Conservation (phyloP, 2,329 filamentous ascomycete genomes). For the Aspergillus phoenicis region DNA sequence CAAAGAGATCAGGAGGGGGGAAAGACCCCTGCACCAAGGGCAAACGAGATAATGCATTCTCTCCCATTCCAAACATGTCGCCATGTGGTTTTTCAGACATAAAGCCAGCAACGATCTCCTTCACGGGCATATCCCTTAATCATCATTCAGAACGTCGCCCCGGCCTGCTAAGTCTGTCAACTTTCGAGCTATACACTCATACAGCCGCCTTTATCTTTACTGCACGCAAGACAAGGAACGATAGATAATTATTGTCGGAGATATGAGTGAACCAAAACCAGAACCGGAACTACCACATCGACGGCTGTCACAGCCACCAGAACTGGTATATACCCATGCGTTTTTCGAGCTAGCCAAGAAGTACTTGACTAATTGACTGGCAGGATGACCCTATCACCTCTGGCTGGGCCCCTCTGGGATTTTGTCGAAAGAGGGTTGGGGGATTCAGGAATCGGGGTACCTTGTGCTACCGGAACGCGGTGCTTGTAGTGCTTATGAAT, state of each 20-base stretch:
- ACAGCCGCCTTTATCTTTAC: too few species aligned
- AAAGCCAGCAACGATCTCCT: background rate
- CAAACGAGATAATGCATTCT: background rate
- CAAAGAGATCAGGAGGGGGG: background rate
- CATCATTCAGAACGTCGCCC: background rate
- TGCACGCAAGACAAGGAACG: background rate
- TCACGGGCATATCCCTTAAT: background rate
- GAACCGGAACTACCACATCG: background rate
- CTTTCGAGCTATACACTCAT: background rate
- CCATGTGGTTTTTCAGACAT: background rate
- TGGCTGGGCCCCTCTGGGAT: background rate
- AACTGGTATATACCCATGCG: background rate
- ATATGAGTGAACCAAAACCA: background rate
- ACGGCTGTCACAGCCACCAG: too few species aligned
- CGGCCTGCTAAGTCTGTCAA: background rate
- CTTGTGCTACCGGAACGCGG: constrained; percentile 34
- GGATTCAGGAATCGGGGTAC: constrained; percentile 14
- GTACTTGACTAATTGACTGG: background rate
- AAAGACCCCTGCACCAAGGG: background rate
- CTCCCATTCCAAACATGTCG: background rate
- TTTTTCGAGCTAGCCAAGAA: background rate
- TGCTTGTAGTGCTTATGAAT: constrained; percentile 30
- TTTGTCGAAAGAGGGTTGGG: background rate
- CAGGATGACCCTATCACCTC: background rate
- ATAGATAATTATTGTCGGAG: background rate